Base-by-base conservation (phyloP, 345 rosid species). In the Mercurialis annua region DNA sequence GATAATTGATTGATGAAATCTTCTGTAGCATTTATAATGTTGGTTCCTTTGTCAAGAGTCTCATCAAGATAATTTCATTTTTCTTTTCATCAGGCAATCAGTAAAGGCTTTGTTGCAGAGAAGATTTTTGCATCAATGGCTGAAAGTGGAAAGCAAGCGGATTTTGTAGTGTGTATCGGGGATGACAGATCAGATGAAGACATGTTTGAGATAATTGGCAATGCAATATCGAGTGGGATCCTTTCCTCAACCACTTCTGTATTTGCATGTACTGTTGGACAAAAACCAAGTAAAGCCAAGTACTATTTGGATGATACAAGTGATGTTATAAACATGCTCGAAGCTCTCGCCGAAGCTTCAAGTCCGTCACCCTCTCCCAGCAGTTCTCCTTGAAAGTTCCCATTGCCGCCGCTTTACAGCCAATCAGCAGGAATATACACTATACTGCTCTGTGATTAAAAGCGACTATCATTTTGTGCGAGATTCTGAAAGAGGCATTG, bases 281-380 rank as follows among this genome's bases (percentile, higher is more conserved):
- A 92, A 75, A 90, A 92, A 78, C 98, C 98, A 51, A 92, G 98
- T 82, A 92, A 92, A 79, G 98, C 97, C 53, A 92, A 82, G 79
- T 92, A 92, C 76, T 92, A 90, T 71, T 64, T 92, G 73, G 95
- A 88, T 27, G 91, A 88, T 67, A 66, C 93, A 7, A 27, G 61
- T 31, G 90, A 82, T 14, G 90, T 87, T 23, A 71, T 87, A 56
- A 74, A 47, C 67, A 83, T 84, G 88, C 93, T 87, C 7, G 79
- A 74, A 20, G 83, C 82, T 7, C 88, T 87, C 10, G 85, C 90
- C 0, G 87, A 84, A 58, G 90, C 87, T 47, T 87, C 90, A 21
- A 83, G 79, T 18, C 54, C 52, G 42, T 69, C 80, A 33, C 60
- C 79, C 27, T 75, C 81, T 6, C 31, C 80, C 24, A 62, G 38